Evolutionary conservation across 306 rosid genomes (phyloP).

Genomic region (Abrus precatorius): DNA sequence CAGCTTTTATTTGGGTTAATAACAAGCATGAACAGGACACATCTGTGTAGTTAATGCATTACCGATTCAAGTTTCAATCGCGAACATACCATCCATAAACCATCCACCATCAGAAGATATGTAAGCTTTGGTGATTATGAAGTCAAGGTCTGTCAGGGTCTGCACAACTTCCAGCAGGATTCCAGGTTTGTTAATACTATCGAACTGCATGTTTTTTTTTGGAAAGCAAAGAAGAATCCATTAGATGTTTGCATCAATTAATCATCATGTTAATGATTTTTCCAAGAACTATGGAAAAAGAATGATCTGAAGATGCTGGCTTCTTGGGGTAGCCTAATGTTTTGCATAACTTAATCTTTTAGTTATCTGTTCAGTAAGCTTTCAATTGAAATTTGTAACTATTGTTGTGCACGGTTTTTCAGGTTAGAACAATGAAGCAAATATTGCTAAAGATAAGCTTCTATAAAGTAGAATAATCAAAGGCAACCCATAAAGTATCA

Average conservation of each 20-base stretch:
- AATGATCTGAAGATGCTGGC: slow-evolving; percentile 8
- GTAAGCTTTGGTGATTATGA: slow-evolving; percentile 82
- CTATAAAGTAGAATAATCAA: slow-evolving; percentile 8
- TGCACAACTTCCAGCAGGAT: slow-evolving; percentile 87
- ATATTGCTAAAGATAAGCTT: slow-evolving; percentile 26
- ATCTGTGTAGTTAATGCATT: slow-evolving; percentile 16
- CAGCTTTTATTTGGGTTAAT: background rate
- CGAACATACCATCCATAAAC: slow-evolving; percentile 85
- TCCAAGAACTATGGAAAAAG: slow-evolving; percentile 16
- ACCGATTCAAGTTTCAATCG: slow-evolving; percentile 23
- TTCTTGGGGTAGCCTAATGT: slow-evolving; percentile 10
- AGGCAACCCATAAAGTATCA: background rate
- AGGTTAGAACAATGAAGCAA: slow-evolving; percentile 17
- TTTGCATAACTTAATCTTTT: background rate
- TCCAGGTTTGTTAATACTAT: slow-evolving; percentile 84
- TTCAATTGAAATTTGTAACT: slow-evolving; percentile 14
- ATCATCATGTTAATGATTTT: slow-evolving; percentile 10
- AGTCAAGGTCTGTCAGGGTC: slow-evolving; percentile 75
- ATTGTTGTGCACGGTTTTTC: background rate
- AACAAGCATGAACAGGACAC: slow-evolving; percentile 26
- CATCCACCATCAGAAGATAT: slow-evolving; percentile 88
- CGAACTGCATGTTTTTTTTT: slow-evolving; percentile 58
- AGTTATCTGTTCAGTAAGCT: background rate
- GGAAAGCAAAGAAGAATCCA: slow-evolving; percentile 8
- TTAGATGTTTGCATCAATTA: slow-evolving; percentile 41